Percentiles rank a stretch among this genome's conserved stretches.
Evolutionary conservation across 345 rosid genomes (phyloP).

Genomic region (Eutrema yunnanense): DNA sequence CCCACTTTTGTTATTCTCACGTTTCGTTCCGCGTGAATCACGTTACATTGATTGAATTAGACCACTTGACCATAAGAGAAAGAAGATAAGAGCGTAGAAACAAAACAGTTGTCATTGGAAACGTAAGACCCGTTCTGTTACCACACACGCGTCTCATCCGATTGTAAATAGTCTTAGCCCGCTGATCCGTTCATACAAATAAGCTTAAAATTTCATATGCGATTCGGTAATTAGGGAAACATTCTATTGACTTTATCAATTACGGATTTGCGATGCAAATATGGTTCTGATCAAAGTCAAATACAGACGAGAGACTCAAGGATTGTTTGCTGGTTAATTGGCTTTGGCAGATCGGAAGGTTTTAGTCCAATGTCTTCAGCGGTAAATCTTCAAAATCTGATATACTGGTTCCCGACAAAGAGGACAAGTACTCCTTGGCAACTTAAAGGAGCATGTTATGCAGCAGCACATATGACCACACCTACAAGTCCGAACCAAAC

Average conservation of each 20-base stretch:
- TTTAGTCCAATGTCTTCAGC: constrained; percentile 22
- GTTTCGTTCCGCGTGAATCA: constrained; percentile 23
- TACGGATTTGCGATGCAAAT: too few relatives aligned
- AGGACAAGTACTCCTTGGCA: constrained; percentile 50
- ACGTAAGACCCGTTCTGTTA: too few relatives aligned
- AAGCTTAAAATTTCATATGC: too few relatives aligned
- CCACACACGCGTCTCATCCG: constrained; percentile 19
- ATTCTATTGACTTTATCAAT: not conserved
- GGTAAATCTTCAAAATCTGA: constrained; percentile 55
- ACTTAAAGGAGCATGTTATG: constrained; percentile 45
- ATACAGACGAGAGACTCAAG: not conserved
- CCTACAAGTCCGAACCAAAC: constrained; percentile 36
- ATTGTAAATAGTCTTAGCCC: too few relatives aligned
- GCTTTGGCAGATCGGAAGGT: not conserved
- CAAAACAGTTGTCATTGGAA: not conserved
- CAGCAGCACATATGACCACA: constrained; percentile 97
- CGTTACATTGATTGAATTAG: not conserved
- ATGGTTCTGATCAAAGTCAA: not conserved
- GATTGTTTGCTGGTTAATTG: not conserved
- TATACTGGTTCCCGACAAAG: constrained; percentile 64
- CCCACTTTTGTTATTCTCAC: constrained; percentile 21
- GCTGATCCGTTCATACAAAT: too few relatives aligned
- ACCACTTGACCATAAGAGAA: too few relatives aligned
- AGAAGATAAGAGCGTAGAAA: not conserved
- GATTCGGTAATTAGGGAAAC: not conserved